phyloP scores from a whole-genome alignment of 148 eudicot genomes.

The Suaeda aralocaspica region DNA sequence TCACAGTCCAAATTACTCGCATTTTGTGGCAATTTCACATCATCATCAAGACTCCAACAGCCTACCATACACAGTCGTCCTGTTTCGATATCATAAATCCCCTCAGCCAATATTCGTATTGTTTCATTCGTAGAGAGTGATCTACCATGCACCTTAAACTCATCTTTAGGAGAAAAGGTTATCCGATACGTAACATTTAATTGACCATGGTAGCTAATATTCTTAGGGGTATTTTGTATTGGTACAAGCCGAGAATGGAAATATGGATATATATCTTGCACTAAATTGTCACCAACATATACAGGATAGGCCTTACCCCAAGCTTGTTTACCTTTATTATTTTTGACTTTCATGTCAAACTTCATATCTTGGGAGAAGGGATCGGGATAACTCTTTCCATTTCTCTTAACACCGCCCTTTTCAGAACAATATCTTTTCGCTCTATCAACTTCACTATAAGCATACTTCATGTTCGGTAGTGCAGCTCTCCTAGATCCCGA shows the following conservation, averaged over 20 bases:
- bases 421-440: conserved; percentile 38
- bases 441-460: conserved; percentile 44
- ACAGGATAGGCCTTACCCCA: conserved; percentile 69
- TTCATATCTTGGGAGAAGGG: conserved; percentile 64
- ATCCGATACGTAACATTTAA: conserved; percentile 61
- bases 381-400: conserved; percentile 46
- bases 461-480: conserved; percentile 45
- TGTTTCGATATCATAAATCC: conserved; percentile 45
- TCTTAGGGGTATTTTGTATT: conserved; percentile 16
- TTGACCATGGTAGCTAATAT: conserved; percentile 22
- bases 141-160: conserved; percentile 42
- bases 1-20: conserved; percentile 63
- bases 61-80: conserved; percentile 83
- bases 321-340: conserved; percentile 36
- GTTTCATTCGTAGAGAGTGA: conserved; percentile 18
- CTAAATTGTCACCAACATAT: conserved; percentile 44
- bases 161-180: conserved; percentile 24
- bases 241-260: conserved; percentile 19
- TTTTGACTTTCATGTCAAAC: conserved; percentile 60
- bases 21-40: conserved; percentile 19
- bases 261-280: conserved; percentile 36
- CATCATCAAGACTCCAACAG: conserved; percentile 51
- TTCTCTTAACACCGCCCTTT: conserved; percentile 29
- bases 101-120: conserved; percentile 73
- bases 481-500: conserved; percentile 30